Base-by-base conservation (phyloP, 139 green algal species). In the Edaphochlamys debaryana region DNA sequence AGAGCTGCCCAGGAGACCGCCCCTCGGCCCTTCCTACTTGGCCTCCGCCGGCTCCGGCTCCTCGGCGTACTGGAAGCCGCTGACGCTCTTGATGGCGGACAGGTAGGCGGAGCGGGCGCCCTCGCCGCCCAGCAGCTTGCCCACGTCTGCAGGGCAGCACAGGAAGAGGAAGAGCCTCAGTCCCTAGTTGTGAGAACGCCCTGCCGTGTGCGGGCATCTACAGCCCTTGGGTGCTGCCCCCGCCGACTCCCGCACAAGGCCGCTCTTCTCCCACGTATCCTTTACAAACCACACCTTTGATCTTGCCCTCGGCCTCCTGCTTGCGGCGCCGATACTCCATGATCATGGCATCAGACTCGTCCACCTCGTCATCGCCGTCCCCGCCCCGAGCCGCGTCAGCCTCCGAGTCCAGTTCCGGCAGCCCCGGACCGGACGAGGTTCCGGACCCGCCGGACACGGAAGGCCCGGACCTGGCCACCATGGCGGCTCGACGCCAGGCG, bases 21-120 rank as follows among this genome's bases (percentile, higher is more conserved):
- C n/a, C n/a, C n/a, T n/a, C n/a, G n/a, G n/a, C n/a, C n/a, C n/a
- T n/a, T n/a, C n/a, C n/a, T n/a, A n/a, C n/a, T n/a, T n/a, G n/a
- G n/a, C n/a, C n/a, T n/a, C n/a, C n/a, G n/a, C n/a, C n/a, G n/a
- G n/a, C n/a, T n/a, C n/a, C n/a, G n/a, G n/a, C n/a, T n/a, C n/a
- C n/a, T n/a, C n/a, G n/a, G n/a, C n/a, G n/a, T n/a, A n/a, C n/a
- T n/a, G n/a, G n/a, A n/a, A n/a, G n/a, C n/a, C n/a, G n/a, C n/a
- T n/a, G n/a, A n/a, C n/a, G n/a, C n/a, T n/a, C n/a, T 54, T 9
- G 11, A 81, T 25, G 15, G 60, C 75, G 0, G 25, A 30, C n/a
- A 71, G 40, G 40, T 81, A 71, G 75, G 75, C 75, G 27, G 29
- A 62, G 30, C 75, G 75, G 23, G 75, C 75, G 13, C 58, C 75